Evolutionary conservation across 1,284 basidiomycete genomes (phyloP), one percentile per base, ranked within the genome.

Genomic region (Ustilago bromivora): DNA sequence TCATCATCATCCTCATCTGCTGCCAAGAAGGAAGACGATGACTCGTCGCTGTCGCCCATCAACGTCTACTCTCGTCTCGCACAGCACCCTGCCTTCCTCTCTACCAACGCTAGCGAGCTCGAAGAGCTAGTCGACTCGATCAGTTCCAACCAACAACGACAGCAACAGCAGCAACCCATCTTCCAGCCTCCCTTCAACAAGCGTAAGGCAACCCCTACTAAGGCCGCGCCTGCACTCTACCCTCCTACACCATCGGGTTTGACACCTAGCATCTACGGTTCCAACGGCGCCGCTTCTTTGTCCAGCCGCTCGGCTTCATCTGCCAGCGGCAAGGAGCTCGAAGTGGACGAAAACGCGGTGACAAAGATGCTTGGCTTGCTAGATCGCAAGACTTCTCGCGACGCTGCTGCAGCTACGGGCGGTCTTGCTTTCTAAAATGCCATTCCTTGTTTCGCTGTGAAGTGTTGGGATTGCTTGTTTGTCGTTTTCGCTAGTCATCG

Each of bases 121-220:
- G 81, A 82, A 53, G 81, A 81, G 66, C 66, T 82, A 15, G 74
- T 82, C 28, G 79, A 82, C 58, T 72, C 80, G 35, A 76, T 82
- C 64, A 49, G 65, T 38, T 73, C 70, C 12, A 46, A 43, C 10
- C 56, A 63, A 38, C 61, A 70, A 51, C 66, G 55, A 34, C 67
- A 70, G 62, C 61, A 66, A 23, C 47, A 54, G 12, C 47, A 49
- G 17, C 55, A 52, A 31, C n/a, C 61, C 31, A 35, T 62, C 46
- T 58, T 61, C 54, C 75, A 69, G 32, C 53, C 68, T 41, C 60
- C 67, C 10, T 61, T 70, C 41, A 68, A 59, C 65, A 66, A 68
- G 57, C 68, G 66, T 17, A 76, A 66, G 47, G 59, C 62, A 2
- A 61, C 49, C n/a, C 53, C 61, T 5, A 36, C 59, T 23, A 73